phyloP scores from a whole-genome alignment of 1,139 yeast species.

The Lodderomyces metapsilosis region DNA sequence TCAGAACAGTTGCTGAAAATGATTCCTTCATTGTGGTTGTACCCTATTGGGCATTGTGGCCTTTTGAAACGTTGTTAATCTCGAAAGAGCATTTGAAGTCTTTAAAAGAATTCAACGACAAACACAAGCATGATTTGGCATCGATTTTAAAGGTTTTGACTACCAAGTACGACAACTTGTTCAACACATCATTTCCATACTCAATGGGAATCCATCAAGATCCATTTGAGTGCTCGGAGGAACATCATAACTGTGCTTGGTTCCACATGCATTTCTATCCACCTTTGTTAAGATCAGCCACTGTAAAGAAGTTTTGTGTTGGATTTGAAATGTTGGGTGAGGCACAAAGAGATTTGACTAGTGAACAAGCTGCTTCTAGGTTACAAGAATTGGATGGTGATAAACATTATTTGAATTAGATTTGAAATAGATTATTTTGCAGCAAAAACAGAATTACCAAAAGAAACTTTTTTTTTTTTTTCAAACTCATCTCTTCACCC shows the following conservation, averaged over 20 bases:
- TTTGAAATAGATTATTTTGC: neutral
- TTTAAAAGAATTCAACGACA: constrained; percentile 46
- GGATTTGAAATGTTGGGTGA: constrained; percentile 80
- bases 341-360: constrained; percentile 75
- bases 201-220: constrained; percentile 84
- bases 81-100: constrained; percentile 56
- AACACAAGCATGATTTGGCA: constrained; percentile 59
- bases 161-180: constrained; percentile 68
- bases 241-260: constrained; percentile 50
- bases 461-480: constrained; percentile 7
- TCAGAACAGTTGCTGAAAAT: constrained; percentile 58
- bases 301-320: constrained; percentile 72
- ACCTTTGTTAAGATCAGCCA: constrained; percentile 70
- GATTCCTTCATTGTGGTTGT: constrained; percentile 69
- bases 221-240: constrained; percentile 46
- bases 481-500: neutral
- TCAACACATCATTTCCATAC: constrained; percentile 70
- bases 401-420: constrained; percentile 28
- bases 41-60: constrained; percentile 87
- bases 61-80: constrained; percentile 67
- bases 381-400: constrained; percentile 46
- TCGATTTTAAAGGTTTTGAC: constrained; percentile 53
- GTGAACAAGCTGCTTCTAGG: constrained; percentile 70
- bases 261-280: constrained; percentile 81
- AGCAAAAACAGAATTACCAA: too few species aligned